Evolutionary conservation across 176 grass and related monocot genomes (phyloP).

Genomic region (Cocos nucifera): DNA sequence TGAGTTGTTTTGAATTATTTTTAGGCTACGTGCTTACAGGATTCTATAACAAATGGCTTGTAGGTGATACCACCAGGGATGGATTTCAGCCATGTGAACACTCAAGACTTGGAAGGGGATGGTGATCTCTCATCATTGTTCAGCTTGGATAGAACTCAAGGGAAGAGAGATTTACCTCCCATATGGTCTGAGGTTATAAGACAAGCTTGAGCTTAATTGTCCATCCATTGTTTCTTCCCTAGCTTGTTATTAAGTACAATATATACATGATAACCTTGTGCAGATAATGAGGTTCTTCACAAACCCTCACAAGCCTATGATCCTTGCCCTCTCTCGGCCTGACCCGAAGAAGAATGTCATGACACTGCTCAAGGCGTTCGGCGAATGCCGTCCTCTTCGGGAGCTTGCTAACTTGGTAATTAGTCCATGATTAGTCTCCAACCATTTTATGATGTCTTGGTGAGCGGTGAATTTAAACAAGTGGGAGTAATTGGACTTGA

Average conservation of each 20-base stretch:
- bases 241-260: no score
- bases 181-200: constrained; percentile 82
- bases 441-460: no score
- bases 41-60: not conserved
- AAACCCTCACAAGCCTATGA: constrained; percentile 95
- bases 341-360: constrained; percentile 97
- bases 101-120: constrained; percentile 45
- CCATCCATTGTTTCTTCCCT: not conserved
- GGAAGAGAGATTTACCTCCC: constrained; percentile 51
- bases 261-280: not conserved
- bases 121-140: constrained; percentile 57
- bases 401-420: constrained; percentile 81
- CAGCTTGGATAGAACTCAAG: constrained; percentile 27
- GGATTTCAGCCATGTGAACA: constrained; percentile 91
- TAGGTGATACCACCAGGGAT: constrained; percentile 83
- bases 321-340: constrained; percentile 77
- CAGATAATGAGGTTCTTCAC: constrained; percentile 84
- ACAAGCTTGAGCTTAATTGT: not conserved
- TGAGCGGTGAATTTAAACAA: no score
- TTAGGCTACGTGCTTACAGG: not conserved
- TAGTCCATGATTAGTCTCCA: not conserved
- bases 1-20: no score
- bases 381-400: constrained; percentile 62
- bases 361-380: constrained; percentile 92
- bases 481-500: not conserved